Evolutionary conservation across 164 flowering plant species (phyloP).

Genomic region (Liriodendron chinense): DNA sequence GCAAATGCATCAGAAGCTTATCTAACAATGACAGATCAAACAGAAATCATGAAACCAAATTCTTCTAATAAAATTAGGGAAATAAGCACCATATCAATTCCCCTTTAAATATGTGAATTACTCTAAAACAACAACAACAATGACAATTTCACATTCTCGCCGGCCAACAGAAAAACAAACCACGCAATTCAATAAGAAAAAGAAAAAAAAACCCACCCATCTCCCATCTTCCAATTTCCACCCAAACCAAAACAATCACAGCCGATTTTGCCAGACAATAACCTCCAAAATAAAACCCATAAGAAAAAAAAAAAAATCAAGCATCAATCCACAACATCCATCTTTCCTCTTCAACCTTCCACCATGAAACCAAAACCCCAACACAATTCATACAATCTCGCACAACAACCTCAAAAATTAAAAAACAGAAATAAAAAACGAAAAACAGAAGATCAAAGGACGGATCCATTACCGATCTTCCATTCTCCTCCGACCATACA

Average conservation of each 20-base stretch:
- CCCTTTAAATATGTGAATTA: background rate
- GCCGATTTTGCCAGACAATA: background rate
- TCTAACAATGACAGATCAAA: no score
- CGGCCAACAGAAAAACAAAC: no score
- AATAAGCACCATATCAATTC: background rate
- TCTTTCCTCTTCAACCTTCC: background rate
- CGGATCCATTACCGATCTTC: background rate
- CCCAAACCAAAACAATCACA: background rate
- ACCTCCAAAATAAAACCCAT: background rate
- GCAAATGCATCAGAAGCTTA: background rate
- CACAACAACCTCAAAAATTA: background rate
- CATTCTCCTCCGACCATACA: background rate
- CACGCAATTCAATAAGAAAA: no score
- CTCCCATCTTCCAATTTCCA: background rate
- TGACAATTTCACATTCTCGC: no score
- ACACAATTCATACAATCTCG: background rate
- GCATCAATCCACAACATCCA: background rate
- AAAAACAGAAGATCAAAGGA: background rate
- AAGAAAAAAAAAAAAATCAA: background rate
- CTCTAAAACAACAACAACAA: no score
- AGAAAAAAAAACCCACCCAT: no score
- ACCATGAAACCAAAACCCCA: background rate
- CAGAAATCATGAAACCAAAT: background rate
- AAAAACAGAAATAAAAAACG: background rate
- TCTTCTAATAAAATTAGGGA: background rate